Conservation (phyloP, 176 grass and related monocot genomes). For the Microstegium vimineum region DNA sequence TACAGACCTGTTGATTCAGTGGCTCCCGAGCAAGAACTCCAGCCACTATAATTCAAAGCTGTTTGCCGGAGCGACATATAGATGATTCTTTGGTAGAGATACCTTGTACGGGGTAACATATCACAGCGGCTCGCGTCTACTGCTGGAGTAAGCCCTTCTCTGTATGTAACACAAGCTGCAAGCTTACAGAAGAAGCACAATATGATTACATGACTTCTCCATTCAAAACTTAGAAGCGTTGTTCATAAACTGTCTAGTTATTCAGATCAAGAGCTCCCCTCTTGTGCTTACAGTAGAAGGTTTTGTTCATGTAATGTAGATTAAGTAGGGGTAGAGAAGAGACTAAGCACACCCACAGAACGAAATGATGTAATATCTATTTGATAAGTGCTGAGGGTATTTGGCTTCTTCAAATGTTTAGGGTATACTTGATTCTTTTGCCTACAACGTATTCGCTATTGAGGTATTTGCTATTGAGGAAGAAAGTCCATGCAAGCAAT, state of each 20-base stretch:
- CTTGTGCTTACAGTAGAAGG: constrained; percentile 42
- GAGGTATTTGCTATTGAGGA: neutral
- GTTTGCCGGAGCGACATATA: constrained; percentile 22
- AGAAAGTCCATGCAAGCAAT: neutral
- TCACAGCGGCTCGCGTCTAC: neutral
- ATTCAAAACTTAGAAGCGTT: constrained; percentile 39
- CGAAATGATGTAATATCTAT: constrained; percentile 40
- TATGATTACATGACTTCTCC: constrained; percentile 38
- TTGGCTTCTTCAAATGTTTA: constrained; percentile 16
- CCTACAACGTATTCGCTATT: no score
- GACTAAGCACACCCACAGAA: constrained; percentile 6
- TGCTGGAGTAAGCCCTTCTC: constrained; percentile 27
- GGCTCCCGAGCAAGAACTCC: constrained; percentile 87
- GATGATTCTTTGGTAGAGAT: constrained; percentile 57
- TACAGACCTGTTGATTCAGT: constrained; percentile 72
- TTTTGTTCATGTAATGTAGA: constrained; percentile 50
- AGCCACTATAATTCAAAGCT: constrained; percentile 60
- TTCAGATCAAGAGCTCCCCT: constrained; percentile 39
- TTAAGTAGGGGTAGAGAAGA: constrained; percentile 48
- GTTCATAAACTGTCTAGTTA: constrained; percentile 51
- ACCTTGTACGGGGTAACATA: constrained; percentile 28
- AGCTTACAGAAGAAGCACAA: constrained; percentile 45
- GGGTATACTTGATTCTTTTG: neutral
- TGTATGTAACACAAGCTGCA: constrained; percentile 55
- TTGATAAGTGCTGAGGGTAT: constrained; percentile 32